Evolutionary conservation across 805 yeast species (phyloP).

Genomic region (Candida chauliodis): DNA sequence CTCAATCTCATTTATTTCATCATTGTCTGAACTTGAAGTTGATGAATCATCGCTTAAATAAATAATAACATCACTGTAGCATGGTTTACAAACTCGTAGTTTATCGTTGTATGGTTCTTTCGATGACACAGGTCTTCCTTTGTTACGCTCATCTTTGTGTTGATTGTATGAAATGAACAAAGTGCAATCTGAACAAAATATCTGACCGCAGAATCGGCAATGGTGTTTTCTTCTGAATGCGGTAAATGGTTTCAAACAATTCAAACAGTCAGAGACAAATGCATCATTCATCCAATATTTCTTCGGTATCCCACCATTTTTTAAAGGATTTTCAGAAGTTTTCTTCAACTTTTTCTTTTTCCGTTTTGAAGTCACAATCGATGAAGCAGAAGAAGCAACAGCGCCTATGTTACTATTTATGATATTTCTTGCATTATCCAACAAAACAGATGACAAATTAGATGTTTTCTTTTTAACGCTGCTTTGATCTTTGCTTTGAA

Average conservation of each 20-base stretch:
- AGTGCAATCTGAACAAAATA: slow-evolving; percentile 84
- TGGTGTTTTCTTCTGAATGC: slow-evolving; percentile 92
- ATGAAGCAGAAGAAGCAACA: slow-evolving; percentile 29
- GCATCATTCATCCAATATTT: slow-evolving; percentile 98
- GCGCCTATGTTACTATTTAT: slow-evolving; percentile 24
- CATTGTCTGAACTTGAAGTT: slow-evolving; percentile 30
- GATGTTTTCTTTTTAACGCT: slow-evolving; percentile 22
- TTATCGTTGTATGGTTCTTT: slow-evolving; percentile 59
- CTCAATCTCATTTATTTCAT: slow-evolving; percentile 21
- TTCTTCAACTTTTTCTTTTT: slow-evolving; percentile 27
- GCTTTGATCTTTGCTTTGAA: slow-evolving; percentile 18
- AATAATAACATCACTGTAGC: slow-evolving; percentile 68
- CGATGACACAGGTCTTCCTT: slow-evolving; percentile 1
- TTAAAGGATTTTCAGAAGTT: slow-evolving; percentile 39
- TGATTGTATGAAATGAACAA: slow-evolving; percentile 58
- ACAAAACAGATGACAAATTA: slow-evolving; percentile 28
- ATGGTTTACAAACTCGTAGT: slow-evolving; percentile 73
- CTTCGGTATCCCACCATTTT: slow-evolving; percentile 54
- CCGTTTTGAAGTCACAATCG: slow-evolving; percentile 20
- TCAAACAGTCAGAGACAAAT: slow-evolving; percentile 81
- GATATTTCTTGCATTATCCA: slow-evolving; percentile 38
- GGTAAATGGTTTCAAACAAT: slow-evolving; percentile 75
- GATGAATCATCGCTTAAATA: slow-evolving; percentile 65
- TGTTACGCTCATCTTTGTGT: slow-evolving; percentile 35
- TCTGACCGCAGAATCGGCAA: slow-evolving; percentile 94